phyloP scores from a whole-genome alignment of 257 asterid species.

The Fraxinus quadrangulata region DNA sequence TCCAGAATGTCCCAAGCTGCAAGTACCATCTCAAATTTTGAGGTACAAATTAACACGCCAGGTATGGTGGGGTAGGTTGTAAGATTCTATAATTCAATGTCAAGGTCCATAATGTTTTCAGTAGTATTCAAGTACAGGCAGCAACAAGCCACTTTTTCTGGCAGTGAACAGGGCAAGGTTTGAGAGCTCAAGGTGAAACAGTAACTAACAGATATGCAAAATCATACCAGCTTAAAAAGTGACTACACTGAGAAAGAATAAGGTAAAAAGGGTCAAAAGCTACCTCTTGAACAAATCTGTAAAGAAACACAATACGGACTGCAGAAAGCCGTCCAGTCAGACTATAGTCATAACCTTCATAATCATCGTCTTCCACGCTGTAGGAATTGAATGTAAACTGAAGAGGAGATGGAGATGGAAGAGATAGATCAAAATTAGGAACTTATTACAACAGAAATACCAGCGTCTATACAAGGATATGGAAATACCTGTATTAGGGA shows the following conservation, averaged over 20 bases:
- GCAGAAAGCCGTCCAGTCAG: constrained; percentile 92
- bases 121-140: background rate
- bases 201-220: background rate
- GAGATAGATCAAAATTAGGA: constrained; percentile 23
- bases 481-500: constrained; percentile 80
- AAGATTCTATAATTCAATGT: background rate
- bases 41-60: background rate
- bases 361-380: constrained; percentile 80
- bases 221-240: constrained; percentile 16
- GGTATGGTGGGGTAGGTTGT: background rate
- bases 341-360: constrained; percentile 91
- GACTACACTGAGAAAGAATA: constrained; percentile 10
- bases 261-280: constrained; percentile 15
- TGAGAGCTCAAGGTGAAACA: background rate
- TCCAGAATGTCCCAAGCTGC: background rate
- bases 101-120: background rate
- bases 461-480: constrained; percentile 19
- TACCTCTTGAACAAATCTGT: constrained; percentile 98
- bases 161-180: background rate
- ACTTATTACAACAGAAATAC: constrained; percentile 4
- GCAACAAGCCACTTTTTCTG: background rate
- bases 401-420: constrained; percentile 38
- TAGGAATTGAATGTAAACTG: constrained; percentile 90
- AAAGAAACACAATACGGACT: constrained; percentile 92
- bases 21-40: background rate